Evolutionary conservation across 441 rosid species (phyloP).

Genomic region (Breynia disticha): DNA sequence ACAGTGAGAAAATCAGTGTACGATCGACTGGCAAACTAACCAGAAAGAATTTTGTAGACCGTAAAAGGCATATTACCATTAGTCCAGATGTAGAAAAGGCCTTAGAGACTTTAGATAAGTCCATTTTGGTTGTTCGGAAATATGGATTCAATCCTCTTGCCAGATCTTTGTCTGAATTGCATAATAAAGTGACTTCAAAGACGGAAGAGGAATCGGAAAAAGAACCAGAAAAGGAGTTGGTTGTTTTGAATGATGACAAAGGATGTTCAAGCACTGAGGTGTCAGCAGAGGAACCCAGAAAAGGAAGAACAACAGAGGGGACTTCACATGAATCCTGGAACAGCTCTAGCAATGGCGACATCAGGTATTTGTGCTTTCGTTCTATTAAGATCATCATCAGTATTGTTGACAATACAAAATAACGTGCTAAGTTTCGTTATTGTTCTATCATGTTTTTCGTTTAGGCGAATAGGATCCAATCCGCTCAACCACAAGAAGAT

Average conservation of each 20-base stretch:
- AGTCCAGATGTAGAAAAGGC: constrained; percentile 73
- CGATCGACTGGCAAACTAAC: constrained; percentile 10
- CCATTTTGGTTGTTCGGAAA: constrained; percentile 46
- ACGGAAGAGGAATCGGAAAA: constrained; percentile 11
- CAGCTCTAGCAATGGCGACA: constrained; percentile 20
- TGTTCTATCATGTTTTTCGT: constrained; percentile 2
- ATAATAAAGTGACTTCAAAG: constrained; percentile 17
- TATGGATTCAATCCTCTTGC: constrained; percentile 24
- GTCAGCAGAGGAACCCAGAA: constrained; percentile 22
- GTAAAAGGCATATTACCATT: constrained; percentile 26
- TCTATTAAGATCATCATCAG: background rate
- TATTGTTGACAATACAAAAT: background rate
- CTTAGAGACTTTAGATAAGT: constrained; percentile 64
- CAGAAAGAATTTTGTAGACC: constrained; percentile 13
- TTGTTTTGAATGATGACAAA: constrained; percentile 14
- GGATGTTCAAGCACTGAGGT: constrained; percentile 22
- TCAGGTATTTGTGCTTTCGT: constrained; percentile 26
- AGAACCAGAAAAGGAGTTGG: constrained; percentile 18
- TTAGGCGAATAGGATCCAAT: constrained; percentile 43
- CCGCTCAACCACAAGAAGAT: constrained; percentile 42
- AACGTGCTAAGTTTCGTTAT: background rate
- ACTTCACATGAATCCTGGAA: constrained; percentile 31
- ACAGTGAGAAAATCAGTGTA: constrained; percentile 11
- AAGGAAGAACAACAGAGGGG: constrained; percentile 23
- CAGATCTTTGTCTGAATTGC: constrained; percentile 19